Base-by-base conservation (phyloP, 1,139 yeast species). In the Yamadazyma siamensis region DNA sequence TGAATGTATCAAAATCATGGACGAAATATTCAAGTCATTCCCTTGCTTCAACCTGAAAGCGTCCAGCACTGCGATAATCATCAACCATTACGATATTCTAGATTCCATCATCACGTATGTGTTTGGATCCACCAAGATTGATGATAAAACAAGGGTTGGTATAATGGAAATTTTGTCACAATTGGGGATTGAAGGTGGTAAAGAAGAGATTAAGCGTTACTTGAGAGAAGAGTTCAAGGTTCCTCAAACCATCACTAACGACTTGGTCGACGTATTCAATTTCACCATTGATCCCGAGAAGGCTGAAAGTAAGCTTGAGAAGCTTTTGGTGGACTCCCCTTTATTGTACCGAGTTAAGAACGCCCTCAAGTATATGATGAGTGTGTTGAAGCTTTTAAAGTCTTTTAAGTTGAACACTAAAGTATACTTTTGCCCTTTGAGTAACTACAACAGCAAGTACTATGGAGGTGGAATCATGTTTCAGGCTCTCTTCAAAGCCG, bases 381-480 rank as follows among this genome's bases (percentile, higher is more conserved):
- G 74, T 29, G 82, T 88, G 1, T 54, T 78, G 6, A 56, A 59
- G 4, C 71, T 75, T 21, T 57, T 82, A 33, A 69, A 70, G 29
- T 66, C 71, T 18, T 62, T 89, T 34, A 87, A 84, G 0, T 43
- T 60, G 3, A 45, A 45, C 12, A 49, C 65, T 0, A 52, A 59
- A 1, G 45, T 68, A 4, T 43, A 50, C 7, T 75, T 87, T 15
- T 65, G 68, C 13, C 96, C 97, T 0, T 67, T 91, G 53, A 76
- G 89, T 47, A 87, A 86, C 46, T 86, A 86, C 54, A 87, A 87
- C 46, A 74, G 81, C 25, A 72, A 78, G 15, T 89, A 87, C 50
- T 91, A 88, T 51, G 63, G 68, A 21, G 79, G 79, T 15, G 95
- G 95, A 0, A 60, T 89, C 2, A 87, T 91, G 94, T 91, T 89